Evolutionary conservation across 192 early-diverging fungal species (phyloP), one percentile per base, ranked within the genome.

Genomic region (Coemansia sp.): DNA sequence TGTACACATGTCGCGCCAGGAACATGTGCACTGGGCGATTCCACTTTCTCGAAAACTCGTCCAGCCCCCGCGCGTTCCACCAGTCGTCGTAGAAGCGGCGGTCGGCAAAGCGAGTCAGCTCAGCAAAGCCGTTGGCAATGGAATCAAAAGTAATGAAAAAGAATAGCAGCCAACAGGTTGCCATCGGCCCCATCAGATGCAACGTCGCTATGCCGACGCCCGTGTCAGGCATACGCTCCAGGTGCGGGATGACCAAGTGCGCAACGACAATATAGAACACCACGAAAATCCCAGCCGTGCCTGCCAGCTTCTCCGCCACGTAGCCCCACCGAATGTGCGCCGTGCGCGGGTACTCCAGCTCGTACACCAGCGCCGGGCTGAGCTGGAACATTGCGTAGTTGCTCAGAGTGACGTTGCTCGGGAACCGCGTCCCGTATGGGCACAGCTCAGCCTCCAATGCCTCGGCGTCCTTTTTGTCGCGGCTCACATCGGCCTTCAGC

Each of bases 71-170:
- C 62, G 77, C 86, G 69, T 99, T 99, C 95, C 95, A 99, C 95
- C 95, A 99, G 78, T 99, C 97, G 67, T 97, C 94, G 83, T 97
- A 99, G 85, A 99, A 99, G 75, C 93, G 90, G 62, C 94, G 91
- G 78, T 99, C 97, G 15, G 97, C 95, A 77, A 99, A 99, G 27
- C 86, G 74, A 36, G 92, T 97, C 15, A 99, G 78, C 70, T 99
- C 95, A 37, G 95, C 97, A 85, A 98, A 98, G 31, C 89, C 92
- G 75, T 97, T 96, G 81, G 93, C 91, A 64, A 98, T 94, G 70
- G 91, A 96, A 77, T 98, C 97, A 77, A 98, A 98, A 31, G 95
- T 95, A 74, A 97, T 92, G 72, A 92, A 95, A 69, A 98, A 98
- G 46, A 96, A 87, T 51, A 98, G 81, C 31, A 97, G 74, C 82